These are phyloP conservation scores for Gossypium schwendimanii DNA, from an alignment of 441 rosid genomes.

Conservation along the genomic window DNA sequence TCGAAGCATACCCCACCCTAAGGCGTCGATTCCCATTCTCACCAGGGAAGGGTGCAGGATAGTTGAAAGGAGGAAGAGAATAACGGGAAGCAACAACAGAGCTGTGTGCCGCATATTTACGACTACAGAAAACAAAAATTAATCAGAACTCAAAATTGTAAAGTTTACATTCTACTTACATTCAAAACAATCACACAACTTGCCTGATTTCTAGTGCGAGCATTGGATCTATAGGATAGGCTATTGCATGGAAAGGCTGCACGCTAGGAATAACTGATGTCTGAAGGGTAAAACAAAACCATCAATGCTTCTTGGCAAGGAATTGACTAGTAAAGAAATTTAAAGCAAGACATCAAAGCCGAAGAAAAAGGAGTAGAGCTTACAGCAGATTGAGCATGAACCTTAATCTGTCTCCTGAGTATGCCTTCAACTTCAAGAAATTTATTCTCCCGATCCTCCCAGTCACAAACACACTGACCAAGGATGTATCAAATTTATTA, in stretches of 20 bases:
- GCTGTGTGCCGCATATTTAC: constrained; percentile 94
- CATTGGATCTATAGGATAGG: no score
- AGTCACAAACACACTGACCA: constrained; percentile 76
- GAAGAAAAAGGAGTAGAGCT: not conserved
- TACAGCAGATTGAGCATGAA: constrained; percentile 19
- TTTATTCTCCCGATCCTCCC: constrained; percentile 91
- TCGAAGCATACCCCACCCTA: constrained; percentile 51
- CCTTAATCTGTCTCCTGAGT: constrained; percentile 81
- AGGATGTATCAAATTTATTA: not conserved
- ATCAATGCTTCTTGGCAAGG: not conserved
- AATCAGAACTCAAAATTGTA: not conserved
- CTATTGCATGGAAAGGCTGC: no score
- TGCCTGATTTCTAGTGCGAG: constrained; percentile 63
- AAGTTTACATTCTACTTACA: not conserved
- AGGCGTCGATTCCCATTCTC: constrained; percentile 63
- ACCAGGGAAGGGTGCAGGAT: constrained; percentile 54
- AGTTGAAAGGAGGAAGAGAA: constrained; percentile 63
- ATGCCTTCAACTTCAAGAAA: constrained; percentile 85
- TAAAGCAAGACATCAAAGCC: not conserved
- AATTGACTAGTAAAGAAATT: constrained; percentile 4
- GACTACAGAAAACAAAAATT: constrained; percentile 39
- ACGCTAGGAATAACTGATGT: no score
- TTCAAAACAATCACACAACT: not conserved
- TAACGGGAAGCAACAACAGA: constrained; percentile 82
- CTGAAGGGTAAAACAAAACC: constrained; percentile 10